Percentiles rank a stretch among this genome's conserved stretches.
Conservation (phyloP, 805 yeast species). For the Kazachstania viticola region DNA sequence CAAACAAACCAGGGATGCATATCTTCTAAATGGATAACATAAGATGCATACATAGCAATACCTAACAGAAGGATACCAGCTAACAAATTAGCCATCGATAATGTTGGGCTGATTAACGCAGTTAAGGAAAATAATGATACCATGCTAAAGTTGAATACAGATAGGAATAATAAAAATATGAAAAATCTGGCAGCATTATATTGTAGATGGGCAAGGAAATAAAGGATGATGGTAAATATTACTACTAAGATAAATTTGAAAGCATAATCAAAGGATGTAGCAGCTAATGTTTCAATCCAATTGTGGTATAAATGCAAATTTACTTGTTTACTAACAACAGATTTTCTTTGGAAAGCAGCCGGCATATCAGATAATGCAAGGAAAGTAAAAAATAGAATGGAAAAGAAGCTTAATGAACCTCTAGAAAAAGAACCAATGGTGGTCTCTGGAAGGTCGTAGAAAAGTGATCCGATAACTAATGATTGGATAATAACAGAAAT, state of each 20-base stretch:
- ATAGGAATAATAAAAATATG: conserved; percentile 34
- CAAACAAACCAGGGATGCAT: conserved; percentile 69
- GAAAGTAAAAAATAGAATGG: conserved; percentile 44
- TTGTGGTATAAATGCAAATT: conserved; percentile 55
- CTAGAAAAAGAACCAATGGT: conserved; percentile 41
- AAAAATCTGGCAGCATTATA: conserved; percentile 41
- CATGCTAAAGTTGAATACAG: conserved; percentile 35
- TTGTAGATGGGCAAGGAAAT: conserved; percentile 43
- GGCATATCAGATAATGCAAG: conserved; percentile 46
- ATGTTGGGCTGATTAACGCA: conserved; percentile 38
- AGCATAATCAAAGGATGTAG: conserved; percentile 48
- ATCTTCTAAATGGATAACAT: conserved; percentile 44
- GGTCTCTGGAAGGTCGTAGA: conserved; percentile 32
- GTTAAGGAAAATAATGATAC: conserved; percentile 41
- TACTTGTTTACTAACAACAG: conserved; percentile 53
- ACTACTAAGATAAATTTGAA: conserved; percentile 35
- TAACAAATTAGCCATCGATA: conserved; percentile 48
- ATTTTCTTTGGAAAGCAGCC: conserved; percentile 35
- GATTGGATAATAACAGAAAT: conserved; percentile 31
- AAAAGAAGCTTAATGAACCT: conserved; percentile 43
- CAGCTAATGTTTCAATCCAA: conserved; percentile 54
- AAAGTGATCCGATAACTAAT: conserved; percentile 40
- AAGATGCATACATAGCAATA: conserved; percentile 51
- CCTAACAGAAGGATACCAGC: conserved; percentile 44
- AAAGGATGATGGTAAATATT: conserved; percentile 36